Evolutionary conservation across 2,329 filamentous ascomycete genomes (phyloP).

Genomic region (Aspergillus aculeatus): DNA sequence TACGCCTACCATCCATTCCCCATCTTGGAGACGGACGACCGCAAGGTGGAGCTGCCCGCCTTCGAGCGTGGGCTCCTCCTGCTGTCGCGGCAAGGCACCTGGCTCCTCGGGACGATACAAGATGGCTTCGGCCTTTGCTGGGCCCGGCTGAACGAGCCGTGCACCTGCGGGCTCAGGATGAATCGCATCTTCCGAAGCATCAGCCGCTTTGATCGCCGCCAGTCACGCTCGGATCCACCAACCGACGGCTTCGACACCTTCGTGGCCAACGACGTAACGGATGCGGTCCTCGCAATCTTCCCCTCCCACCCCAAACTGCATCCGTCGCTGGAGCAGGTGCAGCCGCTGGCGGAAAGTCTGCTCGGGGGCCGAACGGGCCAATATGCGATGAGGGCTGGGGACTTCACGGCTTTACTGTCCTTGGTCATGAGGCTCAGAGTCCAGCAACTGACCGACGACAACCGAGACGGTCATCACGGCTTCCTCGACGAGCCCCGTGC

Average conservation of each 20-base stretch:
- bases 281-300: background rate
- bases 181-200: constrained; percentile 3
- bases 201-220: background rate
- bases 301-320: background rate
- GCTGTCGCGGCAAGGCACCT: background rate
- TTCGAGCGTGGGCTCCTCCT: background rate
- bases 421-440: background rate
- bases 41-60: background rate
- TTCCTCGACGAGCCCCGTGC: background rate
- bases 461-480: background rate
- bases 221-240: background rate
- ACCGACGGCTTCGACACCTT: background rate
- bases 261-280: background rate
- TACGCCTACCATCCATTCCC: background rate
- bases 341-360: background rate
- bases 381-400: background rate
- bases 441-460: background rate
- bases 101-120: background rate
- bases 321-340: background rate
- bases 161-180: background rate
- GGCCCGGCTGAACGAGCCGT: background rate
- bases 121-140: background rate
- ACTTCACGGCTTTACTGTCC: background rate
- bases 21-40: background rate
- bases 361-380: background rate